Evolutionary conservation across 805 yeast genomes (phyloP), one percentile per base, ranked within the genome.

Genomic region (Komagataella mondaviorum): DNA sequence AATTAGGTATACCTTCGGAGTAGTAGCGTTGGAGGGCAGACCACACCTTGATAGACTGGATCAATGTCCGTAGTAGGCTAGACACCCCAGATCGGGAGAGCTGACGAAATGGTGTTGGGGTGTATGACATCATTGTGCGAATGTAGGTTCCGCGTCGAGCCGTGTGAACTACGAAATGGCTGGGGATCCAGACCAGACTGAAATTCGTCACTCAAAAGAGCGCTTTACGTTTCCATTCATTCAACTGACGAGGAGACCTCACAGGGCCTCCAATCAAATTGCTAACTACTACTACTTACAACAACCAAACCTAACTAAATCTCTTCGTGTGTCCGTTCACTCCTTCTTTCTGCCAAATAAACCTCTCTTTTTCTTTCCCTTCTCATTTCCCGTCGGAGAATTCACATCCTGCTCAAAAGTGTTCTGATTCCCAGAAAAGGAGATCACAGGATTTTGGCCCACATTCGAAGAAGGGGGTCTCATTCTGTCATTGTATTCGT

Each of bases 281-380:
- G 14, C 39, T 30, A 30, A 30, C 39, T 30, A 30, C 39, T 30
- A 30, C 39, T 30, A 30, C 45, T 23, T 36, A 20, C 14, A 44
- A 20, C 12, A 23, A 16, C 14, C 47, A 20, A 49, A 44, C 47
- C 18, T 22, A 44, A 17, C 49, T 14, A n/a, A 8, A 45, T 14
- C 44, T 23, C 24, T 22, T 4, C 2, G 10, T n/a, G 30, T 30
- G 10, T 14, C 39, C n/a, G 36, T 7, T 30, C n/a, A 30, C 39
- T 30, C 39, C 61, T 66, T 67, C 60, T 75, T 77, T 61, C 83
- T 77, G 50, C 96, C 89, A 62, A 91, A 89, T 48, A 88, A 67
- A 5, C 93, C 88, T 59, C 78, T 77, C 78, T 85, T 87, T 78
- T 84, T 81, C 78, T 85, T 84, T 69, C 76, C 74, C 61, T 71